Evolutionary conservation across 768 basidiomycete species (phyloP), one percentile per base, ranked within the genome.

Genomic region (Naematelia encephala): DNA sequence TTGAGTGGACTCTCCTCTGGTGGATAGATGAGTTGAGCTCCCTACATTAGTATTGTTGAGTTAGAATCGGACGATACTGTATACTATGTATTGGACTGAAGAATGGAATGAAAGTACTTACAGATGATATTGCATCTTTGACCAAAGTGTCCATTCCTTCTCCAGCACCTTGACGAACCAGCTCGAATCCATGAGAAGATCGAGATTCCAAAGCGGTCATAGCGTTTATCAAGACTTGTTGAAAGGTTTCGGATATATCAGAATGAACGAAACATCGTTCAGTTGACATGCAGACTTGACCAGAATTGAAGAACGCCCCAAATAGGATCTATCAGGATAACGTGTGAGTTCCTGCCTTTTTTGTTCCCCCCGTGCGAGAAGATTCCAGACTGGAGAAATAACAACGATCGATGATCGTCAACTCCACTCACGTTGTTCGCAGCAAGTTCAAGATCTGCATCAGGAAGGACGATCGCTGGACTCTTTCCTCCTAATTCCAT

Each of bases 391-490:
- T 43, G 34, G 14, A 19, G 39, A 30, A 12, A 49, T 23, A 42
- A 43, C 25, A 44, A n/a, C n/a, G n/a, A n/a, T n/a, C n/a, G 1
- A 21, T 14, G 43, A 22, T 45, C 3, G 22, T 21, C 4, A n/a
- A 14, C n/a, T n/a, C n/a, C n/a, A 63, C 69, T 43, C 23, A 72
- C 74, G 50, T 75, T 70, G 60, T 81, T 81, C 0, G 85, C 83
- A 0, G 85, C 85, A 43, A 82, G 77, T 10, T 78, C 67, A 23
- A 85, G 62, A 64, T 85, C 79, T 0, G 85, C 85, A 54, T 84
- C 82, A 8, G 72, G 72, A 10, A 78, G 61, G 5, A 80, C 77
- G 44, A 79, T 72, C 2, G 77, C 74, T 1, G 77, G 70, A 0
- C 77, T 74, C 65, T 79, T 79, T 5, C 79, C 79, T 10, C 78